phyloP scores from a whole-genome alignment of 441 rosid genomes.

The Gossypium gossypioides region DNA sequence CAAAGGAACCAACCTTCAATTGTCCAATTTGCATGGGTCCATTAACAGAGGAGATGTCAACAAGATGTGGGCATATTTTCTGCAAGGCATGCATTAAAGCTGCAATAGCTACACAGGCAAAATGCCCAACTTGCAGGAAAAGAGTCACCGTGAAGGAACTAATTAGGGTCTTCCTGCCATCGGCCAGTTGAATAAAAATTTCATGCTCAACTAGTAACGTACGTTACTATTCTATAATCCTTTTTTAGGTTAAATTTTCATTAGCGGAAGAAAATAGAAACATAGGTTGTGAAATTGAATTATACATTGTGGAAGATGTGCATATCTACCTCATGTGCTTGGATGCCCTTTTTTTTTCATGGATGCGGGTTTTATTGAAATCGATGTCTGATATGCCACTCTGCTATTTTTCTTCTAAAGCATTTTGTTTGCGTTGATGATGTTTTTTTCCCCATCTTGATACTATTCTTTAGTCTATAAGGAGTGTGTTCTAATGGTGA shows the following conservation, averaged over 20 bases:
- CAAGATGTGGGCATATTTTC: constrained; percentile 94
- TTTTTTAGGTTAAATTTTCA: neutral
- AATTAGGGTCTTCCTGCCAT: constrained; percentile 80
- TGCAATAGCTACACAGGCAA: constrained; percentile 46
- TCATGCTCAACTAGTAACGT: constrained; percentile 21
- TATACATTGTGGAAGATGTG: neutral
- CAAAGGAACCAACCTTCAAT: constrained; percentile 56
- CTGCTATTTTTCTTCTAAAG: neutral
- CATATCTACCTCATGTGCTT: neutral
- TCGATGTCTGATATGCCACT: neutral
- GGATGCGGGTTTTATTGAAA: neutral
- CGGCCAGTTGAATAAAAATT: constrained; percentile 38
- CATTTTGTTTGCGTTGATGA: neutral
- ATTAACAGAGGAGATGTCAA: constrained; percentile 61
- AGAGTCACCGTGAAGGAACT: constrained; percentile 44
- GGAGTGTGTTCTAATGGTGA: neutral
- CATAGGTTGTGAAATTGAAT: neutral
- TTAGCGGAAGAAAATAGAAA: neutral
- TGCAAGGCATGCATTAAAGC: constrained; percentile 65
- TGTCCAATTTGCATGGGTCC: constrained; percentile 88
- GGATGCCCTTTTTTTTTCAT: neutral
- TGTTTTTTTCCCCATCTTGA: neutral
- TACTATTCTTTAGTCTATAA: neutral
- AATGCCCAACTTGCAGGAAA: constrained; percentile 90
- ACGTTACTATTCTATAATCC: constrained; percentile 17